These are phyloP conservation scores for Alternaria panax DNA, from an alignment of 2,329 filamentous ascomycete genomes.

Conservation along the genomic window DNA sequence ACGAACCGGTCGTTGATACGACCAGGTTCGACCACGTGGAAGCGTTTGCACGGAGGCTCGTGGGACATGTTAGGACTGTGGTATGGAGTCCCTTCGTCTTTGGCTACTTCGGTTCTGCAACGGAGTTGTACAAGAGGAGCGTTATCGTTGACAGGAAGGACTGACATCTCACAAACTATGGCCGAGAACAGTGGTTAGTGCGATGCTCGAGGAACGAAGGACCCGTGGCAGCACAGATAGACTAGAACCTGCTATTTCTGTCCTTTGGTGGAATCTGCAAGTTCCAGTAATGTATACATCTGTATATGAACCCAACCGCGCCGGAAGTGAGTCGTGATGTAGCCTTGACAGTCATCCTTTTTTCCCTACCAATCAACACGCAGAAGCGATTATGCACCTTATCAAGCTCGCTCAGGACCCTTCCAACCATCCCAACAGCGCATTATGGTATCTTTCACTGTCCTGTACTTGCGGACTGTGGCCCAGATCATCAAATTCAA, in stretches of 20 bases:
- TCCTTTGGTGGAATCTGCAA: not conserved
- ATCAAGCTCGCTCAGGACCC: slow-evolving; percentile 2
- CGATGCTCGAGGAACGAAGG: not conserved
- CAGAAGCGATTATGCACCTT: not conserved
- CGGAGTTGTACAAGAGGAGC: not conserved
- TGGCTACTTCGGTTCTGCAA: not conserved
- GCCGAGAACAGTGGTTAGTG: not conserved
- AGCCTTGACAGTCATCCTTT: not conserved
- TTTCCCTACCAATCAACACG: not conserved
- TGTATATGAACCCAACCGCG: not conserved
- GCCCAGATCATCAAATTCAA: slow-evolving; percentile 59
- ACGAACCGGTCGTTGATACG: not conserved
- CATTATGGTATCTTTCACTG: slow-evolving; percentile 57
- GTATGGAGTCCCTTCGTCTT: not conserved
- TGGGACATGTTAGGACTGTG: not conserved
- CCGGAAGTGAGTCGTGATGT: not conserved
- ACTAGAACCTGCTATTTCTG: not conserved
- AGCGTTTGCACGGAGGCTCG: not conserved
- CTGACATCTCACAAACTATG: not conserved
- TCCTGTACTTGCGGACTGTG: slow-evolving; percentile 64
- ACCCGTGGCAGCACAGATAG: not conserved
- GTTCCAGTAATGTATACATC: not conserved
- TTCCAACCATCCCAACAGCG: slow-evolving; percentile 56
- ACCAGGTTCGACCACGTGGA: not conserved
- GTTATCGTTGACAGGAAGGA: not conserved